These are phyloP conservation scores for Phymatotrichopsis omnivora DNA, from an alignment of 2,329 filamentous ascomycete species.

Conservation along the genomic window DNA sequence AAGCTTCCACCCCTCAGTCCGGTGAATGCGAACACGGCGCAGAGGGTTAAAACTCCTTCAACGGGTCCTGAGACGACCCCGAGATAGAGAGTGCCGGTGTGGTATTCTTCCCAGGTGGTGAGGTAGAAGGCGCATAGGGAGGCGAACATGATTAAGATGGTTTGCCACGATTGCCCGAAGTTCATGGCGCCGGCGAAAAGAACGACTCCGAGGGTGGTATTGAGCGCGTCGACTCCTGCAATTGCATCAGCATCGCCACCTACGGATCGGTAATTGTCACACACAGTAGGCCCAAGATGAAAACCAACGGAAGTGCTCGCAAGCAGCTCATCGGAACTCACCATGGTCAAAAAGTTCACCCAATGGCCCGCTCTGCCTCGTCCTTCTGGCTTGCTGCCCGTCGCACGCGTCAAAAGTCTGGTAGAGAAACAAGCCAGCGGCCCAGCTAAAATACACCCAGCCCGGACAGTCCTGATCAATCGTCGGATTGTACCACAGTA, in stretches of 20 bases:
- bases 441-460: constrained; percentile 94
- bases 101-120: constrained; percentile 98
- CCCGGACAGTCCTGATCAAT: constrained; percentile 85
- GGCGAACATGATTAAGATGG: constrained; percentile 29
- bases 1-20: constrained; percentile 80
- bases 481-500: constrained; percentile 93
- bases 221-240: constrained; percentile 75
- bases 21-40: constrained; percentile 71
- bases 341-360: constrained; percentile 97
- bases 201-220: constrained; percentile 86
- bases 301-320: neutral
- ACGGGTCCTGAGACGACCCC: constrained; percentile 90
- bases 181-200: constrained; percentile 90
- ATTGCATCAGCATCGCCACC: constrained; percentile 16
- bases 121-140: constrained; percentile 90
- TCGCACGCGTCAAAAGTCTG: constrained; percentile 98
- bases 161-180: constrained; percentile 40
- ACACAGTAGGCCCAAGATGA: neutral
- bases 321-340: constrained; percentile 31
- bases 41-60: constrained; percentile 80
- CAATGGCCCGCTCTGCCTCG: constrained; percentile 80
- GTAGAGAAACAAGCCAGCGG: constrained; percentile 81
- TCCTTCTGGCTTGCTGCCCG: constrained; percentile 83
- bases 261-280: constrained; percentile 4
- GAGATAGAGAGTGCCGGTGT: constrained; percentile 89